Conservation (phyloP, 202 grass and related monocot species). For the Setaria italica region DNA sequence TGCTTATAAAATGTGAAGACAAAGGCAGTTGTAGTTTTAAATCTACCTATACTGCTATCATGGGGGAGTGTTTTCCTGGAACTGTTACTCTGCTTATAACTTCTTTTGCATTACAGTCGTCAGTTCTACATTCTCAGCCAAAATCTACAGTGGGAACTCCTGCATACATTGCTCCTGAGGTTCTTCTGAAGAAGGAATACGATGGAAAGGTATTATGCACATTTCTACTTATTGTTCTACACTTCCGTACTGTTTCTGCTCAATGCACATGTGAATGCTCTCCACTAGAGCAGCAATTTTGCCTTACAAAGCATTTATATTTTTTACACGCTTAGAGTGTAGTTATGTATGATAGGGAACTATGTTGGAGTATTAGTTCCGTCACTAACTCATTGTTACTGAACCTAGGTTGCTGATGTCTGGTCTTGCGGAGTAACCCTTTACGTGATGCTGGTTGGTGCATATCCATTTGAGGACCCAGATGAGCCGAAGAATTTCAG, state of each 20-base stretch:
- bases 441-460: constrained; percentile 92
- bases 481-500: constrained; percentile 90
- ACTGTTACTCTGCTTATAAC: constrained; percentile 18
- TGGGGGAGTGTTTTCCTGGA: neutral
- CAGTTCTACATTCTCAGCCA: constrained; percentile 93
- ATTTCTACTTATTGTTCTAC: neutral
- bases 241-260: neutral
- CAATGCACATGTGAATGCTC: neutral
- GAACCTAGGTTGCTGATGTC: constrained; percentile 78
- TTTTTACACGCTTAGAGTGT: neutral
- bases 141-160: constrained; percentile 97
- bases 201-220: constrained; percentile 83
- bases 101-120: constrained; percentile 60
- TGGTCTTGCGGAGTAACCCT: constrained; percentile 92
- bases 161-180: constrained; percentile 97
- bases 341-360: neutral
- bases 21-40: neutral
- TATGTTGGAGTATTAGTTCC: neutral
- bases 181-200: constrained; percentile 97
- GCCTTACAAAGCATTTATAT: neutral
- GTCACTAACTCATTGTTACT: constrained; percentile 21
- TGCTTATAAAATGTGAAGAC: neutral
- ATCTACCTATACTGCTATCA: neutral
- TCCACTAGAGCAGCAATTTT: constrained; percentile 7
- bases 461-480: constrained; percentile 91